A percentile compares a stretch with the other conserved stretches of the same genome.
phyloP scores from a whole-genome alignment of 495 filamentous ascomycete species.

The Daldinia vernicosa region DNA sequence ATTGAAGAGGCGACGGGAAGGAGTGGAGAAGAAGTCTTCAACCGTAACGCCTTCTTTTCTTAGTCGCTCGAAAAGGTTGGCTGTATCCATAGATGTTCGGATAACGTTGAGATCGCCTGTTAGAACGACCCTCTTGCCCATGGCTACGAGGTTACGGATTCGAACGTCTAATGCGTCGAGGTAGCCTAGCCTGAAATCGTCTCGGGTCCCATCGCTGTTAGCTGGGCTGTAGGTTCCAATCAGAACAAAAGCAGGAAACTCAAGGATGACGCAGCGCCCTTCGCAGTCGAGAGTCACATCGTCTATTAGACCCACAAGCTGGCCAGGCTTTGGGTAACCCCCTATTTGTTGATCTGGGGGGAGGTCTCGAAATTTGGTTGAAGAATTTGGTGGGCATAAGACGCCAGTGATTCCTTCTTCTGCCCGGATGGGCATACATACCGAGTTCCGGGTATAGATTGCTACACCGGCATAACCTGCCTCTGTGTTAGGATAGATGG shows the following conservation, averaged over 20 bases:
- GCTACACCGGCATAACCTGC: constrained; percentile 96
- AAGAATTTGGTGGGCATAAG: constrained; percentile 78
- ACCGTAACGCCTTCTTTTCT: constrained; percentile 71
- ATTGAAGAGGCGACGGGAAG: constrained; percentile 84
- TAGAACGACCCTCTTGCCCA: constrained; percentile 83
- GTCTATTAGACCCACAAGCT: constrained; percentile 72
- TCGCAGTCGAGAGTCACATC: constrained; percentile 82
- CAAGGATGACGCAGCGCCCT: constrained; percentile 89
- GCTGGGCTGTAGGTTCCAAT: constrained; percentile 92
- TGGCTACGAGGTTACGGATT: constrained; percentile 80
- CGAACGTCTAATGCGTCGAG: constrained; percentile 81
- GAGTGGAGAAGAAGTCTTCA: constrained; percentile 75
- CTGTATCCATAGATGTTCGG: constrained; percentile 75
- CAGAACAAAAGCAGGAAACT: constrained; percentile 94
- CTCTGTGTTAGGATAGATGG: constrained; percentile 13
- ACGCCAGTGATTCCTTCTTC: constrained; percentile 93
- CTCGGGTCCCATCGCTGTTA: constrained; percentile 82
- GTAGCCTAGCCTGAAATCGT: constrained; percentile 83
- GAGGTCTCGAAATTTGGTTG: constrained; percentile 77
- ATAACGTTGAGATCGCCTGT: constrained; percentile 93
- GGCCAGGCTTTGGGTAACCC: constrained; percentile 80
- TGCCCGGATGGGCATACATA: constrained; percentile 86
- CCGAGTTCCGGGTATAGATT: constrained; percentile 90
- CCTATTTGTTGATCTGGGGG: constrained; percentile 84
- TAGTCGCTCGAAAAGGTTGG: constrained; percentile 72